Evolutionary conservation across 169 alveolate genomes (phyloP), one percentile per base, ranked within the genome.

Genomic region (Plasmodium coatneyi): DNA sequence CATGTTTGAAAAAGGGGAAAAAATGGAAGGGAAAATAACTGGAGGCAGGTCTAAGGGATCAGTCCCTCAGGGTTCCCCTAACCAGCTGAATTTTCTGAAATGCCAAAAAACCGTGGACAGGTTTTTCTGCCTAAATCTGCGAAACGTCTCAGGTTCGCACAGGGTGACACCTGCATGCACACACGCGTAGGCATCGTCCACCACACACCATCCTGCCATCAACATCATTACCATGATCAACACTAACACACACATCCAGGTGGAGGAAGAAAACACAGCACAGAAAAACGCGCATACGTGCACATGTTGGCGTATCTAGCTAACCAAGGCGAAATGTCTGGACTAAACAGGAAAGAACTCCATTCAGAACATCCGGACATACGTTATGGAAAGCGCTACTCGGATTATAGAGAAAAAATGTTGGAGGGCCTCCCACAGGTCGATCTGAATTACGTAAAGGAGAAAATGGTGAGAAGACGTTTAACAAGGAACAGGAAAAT

Each of bases 371-470:
- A 30, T 5, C 39, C 34, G 46, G 70, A 16, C 12, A 16, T 28
- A 22, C 34, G 16, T n/a, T 72, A n/a, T 71, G 78, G 84, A n/a
- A 70, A 14, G 16, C 9, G 34, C 43, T 80, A 54, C 49, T 56
- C 36, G 5, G n/a, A 66, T 89, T 80, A 89, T 79, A 89, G 49
- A 72, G 72, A 10, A 34, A 89, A 89, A 89, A 22, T 89, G 43
- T 41, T 89, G 36, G 94, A 89, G 32, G 49, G 71, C 5, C 12
- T 89, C 14, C 43, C 60, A 32, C 46, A 78, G 30, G 36, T 80
- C n/a, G 94, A 89, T 56, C n/a, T 56, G 71, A 39, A 79, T 60
- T 56, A 41, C 34, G 79, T 79, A 72, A 89, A 12, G 49, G 94
- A 89, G 36, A 36, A 30, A 79, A 56, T 89, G 94, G 94, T 89